phyloP scores from a whole-genome alignment of 2,329 filamentous ascomycete species.

The Cercospora beticola region DNA sequence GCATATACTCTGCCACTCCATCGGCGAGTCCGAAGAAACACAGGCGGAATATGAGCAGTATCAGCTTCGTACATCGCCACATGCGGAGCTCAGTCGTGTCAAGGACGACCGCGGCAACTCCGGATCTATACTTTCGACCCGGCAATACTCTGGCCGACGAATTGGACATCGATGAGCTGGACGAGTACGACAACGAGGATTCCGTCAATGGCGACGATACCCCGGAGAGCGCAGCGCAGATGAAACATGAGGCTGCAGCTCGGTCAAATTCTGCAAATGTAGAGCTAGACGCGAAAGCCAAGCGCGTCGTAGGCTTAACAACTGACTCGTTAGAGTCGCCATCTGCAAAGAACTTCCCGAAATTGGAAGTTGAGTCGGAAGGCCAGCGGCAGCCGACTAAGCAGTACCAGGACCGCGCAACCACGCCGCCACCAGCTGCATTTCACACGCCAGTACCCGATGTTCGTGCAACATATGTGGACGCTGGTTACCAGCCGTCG shows the following conservation, averaged over 20 bases:
- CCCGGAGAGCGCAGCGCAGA: slow-evolving; percentile 44
- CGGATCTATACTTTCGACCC: slow-evolving; percentile 58
- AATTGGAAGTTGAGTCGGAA: slow-evolving; percentile 15
- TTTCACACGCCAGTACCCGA: slow-evolving; percentile 17
- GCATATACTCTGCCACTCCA: slow-evolving; percentile 55
- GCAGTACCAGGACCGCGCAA: slow-evolving; percentile 26
- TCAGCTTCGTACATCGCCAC: slow-evolving; percentile 30
- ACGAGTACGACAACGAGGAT: slow-evolving; percentile 56
- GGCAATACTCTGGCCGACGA: slow-evolving; percentile 86
- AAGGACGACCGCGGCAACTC: slow-evolving; percentile 31
- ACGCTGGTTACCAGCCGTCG: slow-evolving; percentile 78
- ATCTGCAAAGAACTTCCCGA: slow-evolving; percentile 16
- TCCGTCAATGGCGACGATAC: slow-evolving; percentile 68
- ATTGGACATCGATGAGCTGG: slow-evolving; percentile 80
- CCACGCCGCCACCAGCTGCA: slow-evolving; percentile 22
- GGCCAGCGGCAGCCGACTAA: slow-evolving; percentile 14
- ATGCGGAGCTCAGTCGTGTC: slow-evolving; percentile 28
- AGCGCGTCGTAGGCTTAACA: slow-evolving; percentile 45
- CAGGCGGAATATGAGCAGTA: slow-evolving; percentile 38
- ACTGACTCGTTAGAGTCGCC: slow-evolving; percentile 20
- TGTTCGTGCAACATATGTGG: slow-evolving; percentile 59
- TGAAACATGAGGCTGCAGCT: slow-evolving; percentile 42
- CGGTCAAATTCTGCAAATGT: slow-evolving; percentile 39
- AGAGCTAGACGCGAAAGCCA: slow-evolving; percentile 47
- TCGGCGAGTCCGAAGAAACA: slow-evolving; percentile 41